Base-by-base conservation (phyloP, 495 filamentous ascomycete species). In the Penicillium lividum region DNA sequence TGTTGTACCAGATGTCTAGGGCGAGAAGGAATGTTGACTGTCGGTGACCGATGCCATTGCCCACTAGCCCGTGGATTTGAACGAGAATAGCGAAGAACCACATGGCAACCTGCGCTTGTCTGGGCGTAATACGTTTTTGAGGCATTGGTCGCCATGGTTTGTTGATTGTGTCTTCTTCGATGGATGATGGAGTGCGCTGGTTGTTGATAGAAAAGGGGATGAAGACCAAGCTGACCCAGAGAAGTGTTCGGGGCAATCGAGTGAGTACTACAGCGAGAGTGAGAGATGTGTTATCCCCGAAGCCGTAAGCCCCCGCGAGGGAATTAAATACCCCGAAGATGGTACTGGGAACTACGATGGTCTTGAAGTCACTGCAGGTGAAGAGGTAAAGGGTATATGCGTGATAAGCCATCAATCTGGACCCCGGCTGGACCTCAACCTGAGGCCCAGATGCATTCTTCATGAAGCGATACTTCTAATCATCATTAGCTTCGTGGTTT, bases 111-210 rank as follows among this genome's bases (percentile, higher is more conserved):
- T 54, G 27, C 71, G 68, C 4, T 71, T 43, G 80, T 67, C 0
- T 59, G 61, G 0, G 62, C 34, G 11, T 76, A 10, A 85, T 62
- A 8, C 73, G 70, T 1, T 70, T 63, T 0, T 68, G 61, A 0
- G 80, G 82, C 3, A 87, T 69, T 0, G 81, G 79, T 0, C 84
- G 75, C 81, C 82, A 86, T 3, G 80, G 79, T 65, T 86, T 87
- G 70, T 87, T 87, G 62, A 82, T 43, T 10, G 7, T 34, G 25
- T 62, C 56, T 36, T 59, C 60, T 13, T 47, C 18, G 43, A 42
- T 40, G 16, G 73, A 64, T 0, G 15, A 51, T 7, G 61, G 60
- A 59, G 28, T 55, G 55, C 3, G 43, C 33, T 13, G 54, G 54
- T 22, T 54, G 56, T 45, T 56, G 56, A 45, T 63, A 49, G 28